phyloP scores from a whole-genome alignment of 371 early-diverging fungal species.

The Dichotomocladium elegans region DNA sequence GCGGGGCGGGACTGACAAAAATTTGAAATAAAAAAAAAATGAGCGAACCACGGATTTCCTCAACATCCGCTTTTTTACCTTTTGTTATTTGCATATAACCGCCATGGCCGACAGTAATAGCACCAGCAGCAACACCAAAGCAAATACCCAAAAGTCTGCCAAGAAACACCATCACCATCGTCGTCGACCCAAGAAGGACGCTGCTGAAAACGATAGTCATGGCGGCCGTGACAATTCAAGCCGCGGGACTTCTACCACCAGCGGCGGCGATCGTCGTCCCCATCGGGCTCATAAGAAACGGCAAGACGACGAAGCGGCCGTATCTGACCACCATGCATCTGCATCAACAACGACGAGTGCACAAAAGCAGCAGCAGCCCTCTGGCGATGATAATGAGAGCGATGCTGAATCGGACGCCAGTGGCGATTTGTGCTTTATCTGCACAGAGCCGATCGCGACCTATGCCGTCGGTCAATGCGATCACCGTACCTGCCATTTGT shows the following conservation, averaged over 20 bases:
- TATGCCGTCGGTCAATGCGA: constrained; percentile 90
- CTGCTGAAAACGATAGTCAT: not conserved
- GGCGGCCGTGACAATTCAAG: not conserved
- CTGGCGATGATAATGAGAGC: constrained; percentile 2
- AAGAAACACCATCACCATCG: not conserved
- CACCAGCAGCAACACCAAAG: too few species aligned
- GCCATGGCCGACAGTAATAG: not conserved
- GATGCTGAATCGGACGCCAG: constrained; percentile 18
- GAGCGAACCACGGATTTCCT: too few species aligned
- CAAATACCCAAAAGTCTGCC: not conserved
- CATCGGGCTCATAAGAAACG: not conserved
- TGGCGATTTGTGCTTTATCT: constrained; percentile 80
- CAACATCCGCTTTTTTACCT: too few species aligned
- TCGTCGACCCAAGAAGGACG: not conserved
- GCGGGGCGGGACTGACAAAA: too few species aligned
- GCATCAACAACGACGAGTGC: not conserved
- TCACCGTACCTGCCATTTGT: constrained; percentile 88
- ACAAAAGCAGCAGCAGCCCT: too few species aligned
- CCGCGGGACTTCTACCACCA: not conserved
- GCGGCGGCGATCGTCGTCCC: not conserved
- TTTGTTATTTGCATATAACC: too few species aligned
- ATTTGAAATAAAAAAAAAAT: too few species aligned
- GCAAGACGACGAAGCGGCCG: not conserved
- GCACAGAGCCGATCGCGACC: constrained; percentile 77
- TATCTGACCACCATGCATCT: not conserved